Base-by-base conservation (phyloP, 352 stramenopile species). In the Phytophthora capsici region DNA sequence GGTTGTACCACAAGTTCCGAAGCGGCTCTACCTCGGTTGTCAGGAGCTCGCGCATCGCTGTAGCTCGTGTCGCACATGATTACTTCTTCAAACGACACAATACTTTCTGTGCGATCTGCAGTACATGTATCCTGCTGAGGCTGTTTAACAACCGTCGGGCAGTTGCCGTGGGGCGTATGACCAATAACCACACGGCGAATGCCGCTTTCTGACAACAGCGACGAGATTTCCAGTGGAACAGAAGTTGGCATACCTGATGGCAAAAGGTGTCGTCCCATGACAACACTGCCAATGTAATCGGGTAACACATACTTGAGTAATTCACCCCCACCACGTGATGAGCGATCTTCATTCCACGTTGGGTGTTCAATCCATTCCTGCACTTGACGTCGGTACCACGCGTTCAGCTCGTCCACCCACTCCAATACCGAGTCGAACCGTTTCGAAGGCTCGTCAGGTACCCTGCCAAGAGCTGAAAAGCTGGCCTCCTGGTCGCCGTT, bases 61-160 rank as follows among this genome's bases (percentile, higher is more conserved):
- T 97, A 98, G 45, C 92, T 98, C 19, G 92, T 98, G 71, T 98
- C 94, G 30, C 89, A 96, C 66, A 95, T 96, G 57, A 98, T 80
- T 8, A 98, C 83, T 74, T 96, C 82, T 59, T 84, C 55, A 36
- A 97, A 90, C 32, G 40, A 63, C 20, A 66, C 63, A 34, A 49
- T 52, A 30, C 41, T 34, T 16, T 41, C 20, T 46, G 36, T 38
- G 49, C 57, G 38, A 34, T 45, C 62, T 61, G 30, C 36, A 32
- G 41, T 45, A 46, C 61, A 65, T 12, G 30, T 69, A 30, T 38
- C 56, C 10, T 38, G 45, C 12, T 64, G 19, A 6, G 40, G 44
- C 54, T 95, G 86, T 41, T 82, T 88, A 36, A 94, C 80, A 17
- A 98, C 80, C 0, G 94, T 96, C 12, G 94, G 93, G 58, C 86